Evolutionary conservation across 805 yeast species (phyloP), one percentile per base, ranked within the genome.

Genomic region (Ogataea pignaliae): DNA sequence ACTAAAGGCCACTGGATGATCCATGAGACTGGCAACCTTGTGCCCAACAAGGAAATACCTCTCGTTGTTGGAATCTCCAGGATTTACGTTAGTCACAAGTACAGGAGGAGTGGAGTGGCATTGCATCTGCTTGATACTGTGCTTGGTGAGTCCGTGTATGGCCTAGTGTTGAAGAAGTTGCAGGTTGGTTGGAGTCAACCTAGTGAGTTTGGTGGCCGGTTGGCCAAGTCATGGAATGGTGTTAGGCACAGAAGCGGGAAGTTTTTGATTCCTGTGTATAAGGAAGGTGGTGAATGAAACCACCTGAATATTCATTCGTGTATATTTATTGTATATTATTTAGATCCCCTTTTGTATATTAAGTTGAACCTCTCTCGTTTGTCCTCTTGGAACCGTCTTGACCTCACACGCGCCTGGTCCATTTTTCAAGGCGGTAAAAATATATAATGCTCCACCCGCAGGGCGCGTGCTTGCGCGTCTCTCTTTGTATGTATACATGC

Each of bases 101-200:
- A 64, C 63, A 64, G 89, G 54, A 57, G 80, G 29, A 48, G 50
- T 12, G 83, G 83, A 0, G 65, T 83, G 11, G 86, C 78, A 0
- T 52, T 63, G 7, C 57, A 54, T 36, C 54, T 84, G 37, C 52
- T 83, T 5, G 58, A 72, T 3, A 57, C 69, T 3, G 77, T 79
- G 0, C 60, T 71, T 42, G 55, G 55, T 1, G 51, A 76, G 43
- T 63, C 76, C 18, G 61, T 81, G 1, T 77, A 76, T 53, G 88
- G 87, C 0, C 55, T 73, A 43, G 40, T 18, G 0, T 51, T 82
- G 12, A 61, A 63, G 2, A 72, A 61, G 44, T 51, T 48, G 13
- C 72, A 77, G 46, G 58, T 84, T 15, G 85, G 81, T 1, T 84
- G 87, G 78, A 80, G 87, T 36, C 91, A 84, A 57, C 89, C 90